Percentiles rank a stretch among this genome's conserved stretches.
Conservation (phyloP, 768 basidiomycete genomes). For the Podaxis sp. region DNA sequence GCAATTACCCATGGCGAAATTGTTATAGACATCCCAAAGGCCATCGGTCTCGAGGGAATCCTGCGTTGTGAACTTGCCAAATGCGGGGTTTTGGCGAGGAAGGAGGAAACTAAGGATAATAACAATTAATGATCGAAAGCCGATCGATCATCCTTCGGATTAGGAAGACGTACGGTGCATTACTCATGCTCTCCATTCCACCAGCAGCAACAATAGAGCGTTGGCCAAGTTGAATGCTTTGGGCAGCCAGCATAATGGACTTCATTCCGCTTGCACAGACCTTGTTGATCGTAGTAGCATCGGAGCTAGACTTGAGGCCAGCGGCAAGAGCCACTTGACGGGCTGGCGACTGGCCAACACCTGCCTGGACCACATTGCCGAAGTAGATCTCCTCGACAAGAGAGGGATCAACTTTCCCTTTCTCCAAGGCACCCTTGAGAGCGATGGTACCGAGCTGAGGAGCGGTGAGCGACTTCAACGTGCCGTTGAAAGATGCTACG, state of each 20-base stretch:
- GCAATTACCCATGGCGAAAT: slow-evolving; percentile 98
- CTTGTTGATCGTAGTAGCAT: slow-evolving; percentile 99
- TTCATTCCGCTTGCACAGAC: slow-evolving; percentile 99
- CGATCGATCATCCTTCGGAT: slow-evolving; percentile 11
- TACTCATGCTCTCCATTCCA: slow-evolving; percentile 99
- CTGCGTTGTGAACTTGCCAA: slow-evolving; percentile 84
- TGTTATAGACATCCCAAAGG: slow-evolving; percentile 96
- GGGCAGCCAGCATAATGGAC: slow-evolving; percentile 90
- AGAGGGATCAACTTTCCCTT: slow-evolving; percentile 76
- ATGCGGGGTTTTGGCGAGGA: slow-evolving; percentile 77
- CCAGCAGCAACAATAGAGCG: slow-evolving; percentile 88
- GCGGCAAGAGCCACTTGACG: slow-evolving; percentile 92
- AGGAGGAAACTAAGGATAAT: slow-evolving; percentile 65
- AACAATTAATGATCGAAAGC: not conserved
- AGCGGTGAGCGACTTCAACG: slow-evolving; percentile 85
- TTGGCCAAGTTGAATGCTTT: slow-evolving; percentile 86
- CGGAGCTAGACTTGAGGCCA: slow-evolving; percentile 82
- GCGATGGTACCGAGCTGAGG: slow-evolving; percentile 88
- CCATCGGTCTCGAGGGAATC: slow-evolving; percentile 93
- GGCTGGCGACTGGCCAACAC: slow-evolving; percentile 97
- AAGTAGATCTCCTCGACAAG: slow-evolving; percentile 95
- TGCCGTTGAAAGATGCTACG: slow-evolving; percentile 88
- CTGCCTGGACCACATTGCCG: slow-evolving; percentile 97
- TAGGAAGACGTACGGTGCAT: slow-evolving; percentile 79
- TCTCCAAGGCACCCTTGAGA: slow-evolving; percentile 86